phyloP scores from a whole-genome alignment of 352 stramenopile genomes.

The Globisporangium heterothallicum region DNA sequence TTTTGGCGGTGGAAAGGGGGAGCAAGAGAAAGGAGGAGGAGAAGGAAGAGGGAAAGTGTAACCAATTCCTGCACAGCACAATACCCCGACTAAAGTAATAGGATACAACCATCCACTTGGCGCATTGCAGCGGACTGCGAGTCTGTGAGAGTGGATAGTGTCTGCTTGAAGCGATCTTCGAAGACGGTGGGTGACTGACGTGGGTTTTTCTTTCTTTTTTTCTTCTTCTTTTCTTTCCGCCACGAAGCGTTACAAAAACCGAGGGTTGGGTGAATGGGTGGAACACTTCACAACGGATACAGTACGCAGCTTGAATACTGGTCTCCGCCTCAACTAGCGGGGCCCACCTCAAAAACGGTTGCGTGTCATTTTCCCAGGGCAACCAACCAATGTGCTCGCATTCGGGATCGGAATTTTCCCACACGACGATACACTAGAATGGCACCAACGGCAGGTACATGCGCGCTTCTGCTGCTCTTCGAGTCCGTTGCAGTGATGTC shows the following conservation, averaged over 20 bases:
- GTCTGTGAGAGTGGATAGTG: too few relatives aligned
- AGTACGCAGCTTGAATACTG: not conserved
- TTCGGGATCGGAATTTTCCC: not conserved
- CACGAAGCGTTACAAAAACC: not conserved
- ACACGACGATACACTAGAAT: not conserved
- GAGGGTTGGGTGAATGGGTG: not conserved
- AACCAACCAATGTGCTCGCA: not conserved
- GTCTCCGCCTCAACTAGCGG: not conserved
- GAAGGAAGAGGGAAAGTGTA: not conserved
- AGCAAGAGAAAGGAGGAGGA: not conserved
- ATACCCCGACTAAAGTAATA: not conserved
- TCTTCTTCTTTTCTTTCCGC: constrained; percentile 2
- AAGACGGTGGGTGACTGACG: not conserved
- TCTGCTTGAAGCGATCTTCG: not conserved
- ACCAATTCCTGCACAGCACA: not conserved
- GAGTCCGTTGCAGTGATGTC: too few relatives aligned
- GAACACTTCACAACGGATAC: too few relatives aligned
- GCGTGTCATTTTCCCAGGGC: not conserved
- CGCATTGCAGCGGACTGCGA: too few relatives aligned
- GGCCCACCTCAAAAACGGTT: not conserved
- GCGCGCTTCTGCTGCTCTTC: too few relatives aligned
- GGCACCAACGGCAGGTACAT: not conserved
- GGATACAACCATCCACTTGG: too few relatives aligned
- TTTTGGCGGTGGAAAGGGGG: not conserved
- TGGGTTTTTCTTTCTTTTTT: not conserved